Base-by-base conservation (phyloP, 2,329 filamentous ascomycete species). In the Pseudocercospora crystallina region DNA sequence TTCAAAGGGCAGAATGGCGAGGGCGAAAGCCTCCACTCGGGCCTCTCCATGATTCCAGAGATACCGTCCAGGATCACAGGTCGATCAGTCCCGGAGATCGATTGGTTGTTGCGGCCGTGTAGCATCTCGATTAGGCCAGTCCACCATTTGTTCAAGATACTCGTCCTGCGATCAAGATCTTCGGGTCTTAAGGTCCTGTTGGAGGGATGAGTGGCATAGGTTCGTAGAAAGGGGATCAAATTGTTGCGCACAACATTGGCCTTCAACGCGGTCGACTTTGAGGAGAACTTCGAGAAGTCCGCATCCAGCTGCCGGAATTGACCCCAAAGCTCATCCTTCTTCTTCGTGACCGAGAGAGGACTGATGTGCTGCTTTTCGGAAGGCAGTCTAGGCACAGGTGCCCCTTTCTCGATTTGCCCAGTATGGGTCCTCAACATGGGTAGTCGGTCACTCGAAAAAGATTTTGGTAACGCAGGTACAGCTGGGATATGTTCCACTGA, bases 81-180 rank as follows among this genome's bases (percentile, higher is more conserved):
- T 30, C 90, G 80, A 64, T 96, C 91, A n/a, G 89, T 85, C 9
- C 89, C 89, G 1, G 89, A 84, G 11, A 96, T 84, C 2, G 87
- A 85, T 62, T 90, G 86, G 49, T 85, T 85, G 65, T 85, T 82
- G 54, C 81, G 80, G 30, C 86, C 87, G 58, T 90, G 85, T 17
- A 96, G 80, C 76, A 95, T 83, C 53, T 94, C 90, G 49, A 96
- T 73, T 34, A 96, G 75, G 1, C 82, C 85, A 37, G 79, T 85
- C 91, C 91, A 96, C 91, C 91, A 96, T 65, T 89, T 91, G 67
- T 94, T 89, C 51, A 96, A 73, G 41, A 95, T 89, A 38, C 83
- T 84, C 2, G 87, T 81, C 53, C 91, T 81, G 32, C 87, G 81
- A 63, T 96, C 90, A 38, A 96, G 71, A 66, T 95, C 89, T 71